phyloP scores from a whole-genome alignment of 768 basidiomycete genomes.

The Naganishia vishniacii region DNA sequence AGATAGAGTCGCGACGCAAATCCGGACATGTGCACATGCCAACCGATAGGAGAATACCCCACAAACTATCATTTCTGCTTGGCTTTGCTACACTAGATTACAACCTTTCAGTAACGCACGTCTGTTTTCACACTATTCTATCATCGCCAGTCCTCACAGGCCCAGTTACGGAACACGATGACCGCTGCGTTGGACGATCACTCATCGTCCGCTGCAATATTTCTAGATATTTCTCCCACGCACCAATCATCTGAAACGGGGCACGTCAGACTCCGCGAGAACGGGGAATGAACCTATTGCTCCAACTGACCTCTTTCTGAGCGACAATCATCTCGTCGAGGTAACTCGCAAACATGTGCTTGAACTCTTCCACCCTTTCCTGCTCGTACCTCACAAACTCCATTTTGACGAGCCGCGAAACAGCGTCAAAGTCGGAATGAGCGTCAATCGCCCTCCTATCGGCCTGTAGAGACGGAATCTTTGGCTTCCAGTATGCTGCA shows the following conservation, averaged over 20 bases:
- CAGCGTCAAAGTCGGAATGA: slow-evolving; percentile 81
- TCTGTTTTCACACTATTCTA: neutral
- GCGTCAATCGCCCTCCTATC: slow-evolving; percentile 77
- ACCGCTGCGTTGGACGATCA: slow-evolving; percentile 8
- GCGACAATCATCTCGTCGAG: slow-evolving; percentile 77
- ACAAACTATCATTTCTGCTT: too few relatives aligned
- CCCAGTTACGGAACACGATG: too few relatives aligned
- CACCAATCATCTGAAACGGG: slow-evolving; percentile 59
- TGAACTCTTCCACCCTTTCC: slow-evolving; percentile 90
- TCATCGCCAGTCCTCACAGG: too few relatives aligned
- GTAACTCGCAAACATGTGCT: slow-evolving; percentile 71
- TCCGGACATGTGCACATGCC: too few relatives aligned
- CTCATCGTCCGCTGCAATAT: slow-evolving; percentile 7
- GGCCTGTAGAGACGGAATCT: slow-evolving; percentile 54
- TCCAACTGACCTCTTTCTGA: slow-evolving; percentile 64
- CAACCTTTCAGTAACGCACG: neutral
- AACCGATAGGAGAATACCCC: too few relatives aligned
- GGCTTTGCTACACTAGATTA: slow-evolving; percentile 1
- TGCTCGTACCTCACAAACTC: slow-evolving; percentile 88
- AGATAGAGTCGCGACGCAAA: neutral
- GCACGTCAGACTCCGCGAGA: too few relatives aligned
- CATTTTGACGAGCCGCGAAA: slow-evolving; percentile 77
- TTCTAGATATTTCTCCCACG: slow-evolving; percentile 55
- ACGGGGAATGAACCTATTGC: neutral
- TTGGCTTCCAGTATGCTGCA: neutral